These are phyloP conservation scores for Nigrospora oryzae DNA, from an alignment of 2,329 filamentous ascomycete genomes.

Conservation along the genomic window DNA sequence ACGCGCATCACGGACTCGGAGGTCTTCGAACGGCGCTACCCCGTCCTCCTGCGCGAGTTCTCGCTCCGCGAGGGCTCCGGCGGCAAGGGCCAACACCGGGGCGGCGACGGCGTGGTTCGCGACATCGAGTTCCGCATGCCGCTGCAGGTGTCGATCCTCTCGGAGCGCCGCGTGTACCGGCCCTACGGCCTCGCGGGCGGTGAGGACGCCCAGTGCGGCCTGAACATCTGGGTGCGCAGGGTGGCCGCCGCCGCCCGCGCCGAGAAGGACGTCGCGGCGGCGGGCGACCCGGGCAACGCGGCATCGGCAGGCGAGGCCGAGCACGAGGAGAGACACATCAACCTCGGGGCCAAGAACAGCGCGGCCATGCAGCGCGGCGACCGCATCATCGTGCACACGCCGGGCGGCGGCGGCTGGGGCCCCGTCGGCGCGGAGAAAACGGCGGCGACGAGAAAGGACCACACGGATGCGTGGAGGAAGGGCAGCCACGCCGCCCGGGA, in stretches of 20 bases:
- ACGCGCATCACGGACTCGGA: slow-evolving; percentile 69
- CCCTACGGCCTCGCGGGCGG: slow-evolving; percentile 81
- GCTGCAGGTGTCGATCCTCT: slow-evolving; percentile 65
- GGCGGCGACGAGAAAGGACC: slow-evolving; percentile 43
- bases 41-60: slow-evolving; percentile 60
- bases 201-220: slow-evolving; percentile 65
- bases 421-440: slow-evolving; percentile 47
- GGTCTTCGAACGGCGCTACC: slow-evolving; percentile 66
- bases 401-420: slow-evolving; percentile 75
- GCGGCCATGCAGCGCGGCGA: slow-evolving; percentile 70
- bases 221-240: slow-evolving; percentile 81
- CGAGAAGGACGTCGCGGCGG: slow-evolving; percentile 23
- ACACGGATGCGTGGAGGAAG: slow-evolving; percentile 41
- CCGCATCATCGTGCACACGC: slow-evolving; percentile 68
- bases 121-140: slow-evolving; percentile 69
- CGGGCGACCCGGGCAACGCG: slow-evolving; percentile 9
- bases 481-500: slow-evolving; percentile 50
- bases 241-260: slow-evolving; percentile 53
- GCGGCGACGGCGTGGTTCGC: slow-evolving; percentile 61
- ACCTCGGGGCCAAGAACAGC: slow-evolving; percentile 72
- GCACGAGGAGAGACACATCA: slow-evolving; percentile 56
- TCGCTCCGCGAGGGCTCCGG: slow-evolving; percentile 49
- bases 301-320: slow-evolving; percentile 27
- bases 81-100: slow-evolving; percentile 52
- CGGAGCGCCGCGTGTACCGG: slow-evolving; percentile 60